A percentile compares a stretch with the other conserved stretches of the same genome.
Evolutionary conservation across 805 yeast genomes (phyloP).

Genomic region (Yarrowia sp.): DNA sequence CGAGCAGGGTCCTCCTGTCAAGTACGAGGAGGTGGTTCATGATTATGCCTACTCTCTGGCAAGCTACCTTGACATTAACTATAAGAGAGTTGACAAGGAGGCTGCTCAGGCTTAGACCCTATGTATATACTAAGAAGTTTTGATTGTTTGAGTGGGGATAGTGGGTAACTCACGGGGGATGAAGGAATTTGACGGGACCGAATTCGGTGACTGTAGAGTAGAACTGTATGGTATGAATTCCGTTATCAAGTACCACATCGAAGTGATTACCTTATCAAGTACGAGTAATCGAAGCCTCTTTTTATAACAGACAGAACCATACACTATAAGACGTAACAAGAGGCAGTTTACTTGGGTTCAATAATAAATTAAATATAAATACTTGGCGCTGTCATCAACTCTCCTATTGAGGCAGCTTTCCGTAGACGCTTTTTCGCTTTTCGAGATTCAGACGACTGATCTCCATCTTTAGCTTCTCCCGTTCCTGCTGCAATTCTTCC

Average conservation of each 20-base stretch:
- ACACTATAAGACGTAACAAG: no score
- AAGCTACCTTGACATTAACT: conserved; percentile 35
- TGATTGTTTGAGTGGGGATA: background rate
- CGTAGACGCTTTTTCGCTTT: conserved; percentile 5
- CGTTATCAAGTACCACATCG: no score
- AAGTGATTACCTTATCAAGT: no score
- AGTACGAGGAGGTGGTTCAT: conserved; percentile 43
- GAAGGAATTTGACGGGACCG: no score
- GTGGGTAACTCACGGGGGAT: no score
- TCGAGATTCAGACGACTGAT: background rate
- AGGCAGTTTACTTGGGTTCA: background rate
- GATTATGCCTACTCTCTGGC: conserved; percentile 48
- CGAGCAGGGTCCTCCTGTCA: conserved; percentile 32
- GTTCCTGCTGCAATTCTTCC: conserved; percentile 2
- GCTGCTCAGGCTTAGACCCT: background rate
- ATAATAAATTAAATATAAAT: conserved; percentile 11
- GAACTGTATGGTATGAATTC: no score
- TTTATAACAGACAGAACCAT: no score
- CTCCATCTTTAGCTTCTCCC: conserved; percentile 7
- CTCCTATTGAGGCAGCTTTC: background rate
- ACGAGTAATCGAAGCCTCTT: no score
- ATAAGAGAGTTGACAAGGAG: conserved; percentile 13
- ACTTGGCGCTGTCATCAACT: background rate
- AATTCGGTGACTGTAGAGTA: no score
- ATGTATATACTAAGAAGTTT: background rate